These are phyloP conservation scores for Amanita subjunquillea DNA, from an alignment of 768 basidiomycete species.

Conservation along the genomic window DNA sequence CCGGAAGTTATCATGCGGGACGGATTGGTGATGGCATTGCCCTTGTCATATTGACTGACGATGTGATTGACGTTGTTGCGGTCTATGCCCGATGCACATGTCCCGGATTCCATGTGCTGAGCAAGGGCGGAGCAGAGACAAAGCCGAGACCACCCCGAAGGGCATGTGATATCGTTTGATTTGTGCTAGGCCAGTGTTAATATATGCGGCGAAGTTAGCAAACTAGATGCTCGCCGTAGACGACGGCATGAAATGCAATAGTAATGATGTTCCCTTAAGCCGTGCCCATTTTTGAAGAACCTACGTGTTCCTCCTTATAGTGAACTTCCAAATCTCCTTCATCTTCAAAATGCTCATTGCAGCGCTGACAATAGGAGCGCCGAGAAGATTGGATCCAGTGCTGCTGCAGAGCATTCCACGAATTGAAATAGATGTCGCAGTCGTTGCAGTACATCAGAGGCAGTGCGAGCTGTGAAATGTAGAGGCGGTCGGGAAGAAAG, in stretches of 20 bases:
- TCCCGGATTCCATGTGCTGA: conserved; percentile 3
- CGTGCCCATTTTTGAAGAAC: too few relatives aligned
- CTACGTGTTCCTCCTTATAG: conserved; percentile 22
- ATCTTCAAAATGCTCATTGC: conserved; percentile 31
- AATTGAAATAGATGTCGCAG: conserved; percentile 37
- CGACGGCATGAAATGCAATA: too few relatives aligned
- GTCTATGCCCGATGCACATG: too few relatives aligned
- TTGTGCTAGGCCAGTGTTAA: conserved; percentile 23
- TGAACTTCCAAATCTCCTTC: conserved; percentile 27
- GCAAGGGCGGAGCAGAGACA: conserved; percentile 40
- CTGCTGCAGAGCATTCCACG: conserved; percentile 24
- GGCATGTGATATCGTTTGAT: conserved; percentile 6
- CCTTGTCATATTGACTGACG: conserved; percentile 32
- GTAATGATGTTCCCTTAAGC: too few relatives aligned
- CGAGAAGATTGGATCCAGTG: conserved; percentile 41
- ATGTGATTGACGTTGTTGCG: conserved; percentile 14
- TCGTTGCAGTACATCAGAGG: conserved; percentile 22
- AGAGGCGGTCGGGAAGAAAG: not conserved
- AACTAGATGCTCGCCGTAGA: conserved; percentile 7
- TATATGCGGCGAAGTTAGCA: not conserved
- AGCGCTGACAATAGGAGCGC: conserved; percentile 47
- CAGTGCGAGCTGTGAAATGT: not conserved
- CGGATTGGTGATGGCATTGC: conserved; percentile 47
- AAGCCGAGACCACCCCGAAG: conserved; percentile 22
- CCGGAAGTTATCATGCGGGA: conserved; percentile 34